Evolutionary conservation across 208 protist species (phyloP), one percentile per base, ranked within the genome.

Genomic region (Jaenimonas drosophilae): DNA sequence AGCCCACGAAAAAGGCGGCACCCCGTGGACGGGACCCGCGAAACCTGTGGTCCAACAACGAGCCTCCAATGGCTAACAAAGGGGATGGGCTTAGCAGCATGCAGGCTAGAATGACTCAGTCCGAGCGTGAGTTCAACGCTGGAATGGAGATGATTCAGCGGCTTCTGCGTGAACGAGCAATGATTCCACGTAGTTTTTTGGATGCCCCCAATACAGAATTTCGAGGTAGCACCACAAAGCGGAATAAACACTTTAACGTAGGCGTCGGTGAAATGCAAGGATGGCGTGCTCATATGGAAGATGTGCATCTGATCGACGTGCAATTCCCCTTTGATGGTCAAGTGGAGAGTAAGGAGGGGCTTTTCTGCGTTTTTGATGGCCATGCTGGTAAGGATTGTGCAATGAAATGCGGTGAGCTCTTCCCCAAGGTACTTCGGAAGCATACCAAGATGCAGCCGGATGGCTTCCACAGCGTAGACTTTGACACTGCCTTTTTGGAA

Each of bases 361-460:
- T 92, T 25, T 93, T 91, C 60, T 62, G 64, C 27, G 85, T 95
- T 16, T 95, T 92, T 53, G 88, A 95, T 45, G 88, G 88, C 39
- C 88, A 95, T 57, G 76, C 65, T 14, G 82, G 83, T 28, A 61
- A 64, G 28, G 47, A 47, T 19, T 59, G 57, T 21, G 83, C 81
- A 12, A 61, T 53, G 21, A 36, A 54, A 28, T 77, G 72, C 59
- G 44, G 59, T 14, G 55, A 52, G 23, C 20, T 54, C 2, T 69
- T 94, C 17, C 34, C 69, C 14, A 39, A 34, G 24, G 44, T 74
- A 1, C 37, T 76, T 5, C 19, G 37, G 12, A 43, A 46, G 24
- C 49, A 66, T 28, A 1, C 56, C 12, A 54, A 39, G 29, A 49
- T 36, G 20, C 49, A 57, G 43, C 33, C 29, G 39, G 24, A 39